Evolutionary conservation across 2,329 filamentous ascomycete genomes (phyloP), one percentile per base, ranked within the genome.

Genomic region (Lasiodiplodia gonubiensis): DNA sequence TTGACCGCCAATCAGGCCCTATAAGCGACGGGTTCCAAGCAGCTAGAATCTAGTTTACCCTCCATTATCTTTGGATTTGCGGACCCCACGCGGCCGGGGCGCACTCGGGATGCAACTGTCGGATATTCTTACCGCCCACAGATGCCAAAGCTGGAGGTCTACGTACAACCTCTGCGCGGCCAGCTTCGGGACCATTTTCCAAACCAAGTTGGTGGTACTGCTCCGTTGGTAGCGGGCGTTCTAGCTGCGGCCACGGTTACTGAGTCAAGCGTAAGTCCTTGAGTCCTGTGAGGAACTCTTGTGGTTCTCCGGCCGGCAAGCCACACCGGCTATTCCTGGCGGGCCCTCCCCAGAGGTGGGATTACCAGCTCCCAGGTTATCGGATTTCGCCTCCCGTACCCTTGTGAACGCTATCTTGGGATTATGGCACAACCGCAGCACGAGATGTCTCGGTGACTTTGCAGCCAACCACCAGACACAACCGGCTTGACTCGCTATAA

Each of bases 371-470:
- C 27, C 57, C 57, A 61, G 39, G 21, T 48, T 49, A 25, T 42
- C 57, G 57, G 57, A 61, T 33, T 21, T 61, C 23, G 42, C 57
- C 18, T 61, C 57, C 39, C 33, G 25, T 33, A 21, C 57, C 57
- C 37, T 61, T 49, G 39, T 49, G 25, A 7, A 5, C 37, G 39
- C 30, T 25, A 33, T n/a, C 16, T 30, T 48, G 57, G 25, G 57
- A 61, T 48, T 61, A 61, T 49, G 39, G 30, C 39, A 33, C 30
- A 61, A 42, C 57, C 39, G 57, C 57, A 61, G 57, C 57, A 61
- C 27, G 12, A 6, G 8, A 35, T 61, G 39, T 61, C 57, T 49
- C 57, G 39, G 57, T 27, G 39, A 46, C 48, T 35, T 61, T 25
- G 25, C 25, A 33, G 25, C 57, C 57, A 61, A 61, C 57, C 57